These are phyloP conservation scores for Hemileccinum impolitum DNA, from an alignment of 768 basidiomycete genomes.

Conservation along the genomic window DNA sequence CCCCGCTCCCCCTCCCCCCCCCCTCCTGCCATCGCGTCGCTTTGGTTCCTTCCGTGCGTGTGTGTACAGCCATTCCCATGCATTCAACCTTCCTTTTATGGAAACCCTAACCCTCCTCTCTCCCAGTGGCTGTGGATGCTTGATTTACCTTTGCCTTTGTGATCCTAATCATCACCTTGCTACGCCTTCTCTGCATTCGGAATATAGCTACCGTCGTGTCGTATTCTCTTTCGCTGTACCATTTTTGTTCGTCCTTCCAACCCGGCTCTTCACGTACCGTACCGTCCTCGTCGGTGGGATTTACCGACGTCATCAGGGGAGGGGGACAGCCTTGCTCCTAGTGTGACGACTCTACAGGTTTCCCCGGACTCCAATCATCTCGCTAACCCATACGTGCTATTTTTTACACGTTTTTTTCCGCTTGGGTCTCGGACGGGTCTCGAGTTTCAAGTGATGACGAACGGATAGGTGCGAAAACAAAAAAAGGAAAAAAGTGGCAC, in stretches of 20 bases:
- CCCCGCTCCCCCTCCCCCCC: conserved; percentile 10
- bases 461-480: no score
- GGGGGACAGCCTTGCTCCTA: no score
- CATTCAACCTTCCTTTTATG: conserved; percentile 28
- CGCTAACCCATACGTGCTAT: no score
- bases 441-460: no score
- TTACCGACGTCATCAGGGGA: not conserved
- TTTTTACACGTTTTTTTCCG: no score
- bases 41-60: conserved; percentile 16
- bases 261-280: conserved; percentile 11
- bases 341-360: no score
- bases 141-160: conserved; percentile 23
- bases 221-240: conserved; percentile 2
- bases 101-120: conserved; percentile 21
- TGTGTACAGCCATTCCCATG: conserved; percentile 3
- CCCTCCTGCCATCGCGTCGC: no score
- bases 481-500: no score
- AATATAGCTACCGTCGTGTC: not conserved
- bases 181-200: not conserved
- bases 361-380: no score
- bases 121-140: conserved; percentile 19
- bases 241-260: conserved; percentile 2
- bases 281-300: not conserved
- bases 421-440: no score
- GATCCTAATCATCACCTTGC: not conserved